These are phyloP conservation scores for Botrytis aclada DNA, from an alignment of 2,329 filamentous ascomycete genomes.

Conservation along the genomic window DNA sequence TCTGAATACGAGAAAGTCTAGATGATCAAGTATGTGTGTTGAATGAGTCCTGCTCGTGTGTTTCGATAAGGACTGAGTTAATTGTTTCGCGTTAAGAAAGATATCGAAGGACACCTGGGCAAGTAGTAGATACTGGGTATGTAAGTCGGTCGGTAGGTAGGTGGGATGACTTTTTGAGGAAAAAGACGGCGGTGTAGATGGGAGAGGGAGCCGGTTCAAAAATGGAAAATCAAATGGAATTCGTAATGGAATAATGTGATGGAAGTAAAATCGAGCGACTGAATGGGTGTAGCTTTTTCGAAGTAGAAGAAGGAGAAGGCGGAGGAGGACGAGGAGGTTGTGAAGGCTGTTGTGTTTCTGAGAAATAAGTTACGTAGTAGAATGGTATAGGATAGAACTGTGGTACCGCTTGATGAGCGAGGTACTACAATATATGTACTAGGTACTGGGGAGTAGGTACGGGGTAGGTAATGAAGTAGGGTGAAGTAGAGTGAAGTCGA, in stretches of 20 bases:
- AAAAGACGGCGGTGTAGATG: constrained; percentile 3
- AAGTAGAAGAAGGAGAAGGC: background rate
- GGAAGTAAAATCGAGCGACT: background rate
- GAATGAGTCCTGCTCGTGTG: constrained; percentile 13
- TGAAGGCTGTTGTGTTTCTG: constrained; percentile 4
- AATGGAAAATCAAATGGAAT: background rate
- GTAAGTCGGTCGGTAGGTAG: background rate
- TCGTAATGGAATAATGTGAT: background rate
- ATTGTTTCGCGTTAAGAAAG: background rate
- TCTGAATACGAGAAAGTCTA: constrained; percentile 7
- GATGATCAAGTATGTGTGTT: constrained; percentile 1
- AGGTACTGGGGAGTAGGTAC: background rate
- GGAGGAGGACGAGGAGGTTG: background rate
- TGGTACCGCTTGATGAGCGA: background rate
- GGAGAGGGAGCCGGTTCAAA: background rate
- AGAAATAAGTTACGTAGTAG: constrained; percentile 5
- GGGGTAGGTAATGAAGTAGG: background rate
- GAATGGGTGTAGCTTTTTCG: background rate
- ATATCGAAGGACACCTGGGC: background rate
- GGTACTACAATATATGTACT: background rate
- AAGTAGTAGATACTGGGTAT: background rate
- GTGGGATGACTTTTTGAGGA: background rate
- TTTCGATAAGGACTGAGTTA: background rate
- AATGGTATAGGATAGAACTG: background rate
- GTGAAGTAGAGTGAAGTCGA: background rate